These are phyloP conservation scores for Beta vulgaris DNA, from an alignment of 148 eudicot genomes.

Conservation along the genomic window DNA sequence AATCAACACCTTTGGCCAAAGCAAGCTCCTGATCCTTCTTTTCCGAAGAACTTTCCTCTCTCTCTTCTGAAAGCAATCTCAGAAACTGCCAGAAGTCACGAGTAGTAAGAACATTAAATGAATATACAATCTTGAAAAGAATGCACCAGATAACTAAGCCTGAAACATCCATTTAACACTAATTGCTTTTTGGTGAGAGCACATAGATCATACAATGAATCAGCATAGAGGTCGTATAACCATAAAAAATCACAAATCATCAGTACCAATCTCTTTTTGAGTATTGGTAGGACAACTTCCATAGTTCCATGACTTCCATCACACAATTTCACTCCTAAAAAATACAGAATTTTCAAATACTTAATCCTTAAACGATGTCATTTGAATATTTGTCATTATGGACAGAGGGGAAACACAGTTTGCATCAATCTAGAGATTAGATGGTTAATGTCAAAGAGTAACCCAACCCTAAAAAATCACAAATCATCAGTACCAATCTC, in stretches of 20 bases:
- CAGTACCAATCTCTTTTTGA: neutral
- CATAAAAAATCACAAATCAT: neutral
- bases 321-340: no score
- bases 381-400: no score
- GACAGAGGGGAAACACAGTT: no score
- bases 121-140: neutral
- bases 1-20: constrained; percentile 67
- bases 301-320: neutral
- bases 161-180: neutral
- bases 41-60: constrained; percentile 44
- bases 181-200: neutral
- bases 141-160: neutral
- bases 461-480: neutral
- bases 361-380: no score
- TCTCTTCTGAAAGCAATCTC: constrained; percentile 72
- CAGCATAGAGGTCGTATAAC: neutral
- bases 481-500: neutral
- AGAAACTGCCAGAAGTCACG: constrained; percentile 50
- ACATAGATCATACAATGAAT: neutral
- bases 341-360: no score
- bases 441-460: no score
- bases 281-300: neutral
- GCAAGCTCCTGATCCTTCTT: constrained; percentile 56
- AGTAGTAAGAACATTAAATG: neutral
- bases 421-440: no score